Conservation (phyloP, 2,329 filamentous ascomycete species). For the Verticillium zaregamsianum region DNA sequence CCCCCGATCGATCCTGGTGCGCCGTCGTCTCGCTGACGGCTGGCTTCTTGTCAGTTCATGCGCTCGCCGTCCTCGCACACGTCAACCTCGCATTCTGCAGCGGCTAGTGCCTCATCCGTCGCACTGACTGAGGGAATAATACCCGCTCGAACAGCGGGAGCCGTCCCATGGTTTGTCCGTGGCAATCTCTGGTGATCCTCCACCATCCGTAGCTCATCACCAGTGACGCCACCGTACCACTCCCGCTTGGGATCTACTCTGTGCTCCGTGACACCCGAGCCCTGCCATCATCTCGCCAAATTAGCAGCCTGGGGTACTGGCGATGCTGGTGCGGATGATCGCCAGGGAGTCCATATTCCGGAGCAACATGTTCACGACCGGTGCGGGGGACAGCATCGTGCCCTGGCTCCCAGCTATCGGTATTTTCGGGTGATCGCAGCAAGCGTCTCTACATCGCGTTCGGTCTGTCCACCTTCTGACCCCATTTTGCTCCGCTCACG, state of each 20-base stretch:
- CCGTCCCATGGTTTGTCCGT: background rate
- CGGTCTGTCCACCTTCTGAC: background rate
- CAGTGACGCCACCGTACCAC: background rate
- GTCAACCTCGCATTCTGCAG: background rate
- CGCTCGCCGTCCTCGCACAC: background rate
- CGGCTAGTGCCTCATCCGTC: background rate
- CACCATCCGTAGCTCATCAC: background rate
- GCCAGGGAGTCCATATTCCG: background rate
- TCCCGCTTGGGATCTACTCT: background rate
- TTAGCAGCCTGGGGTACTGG: background rate
- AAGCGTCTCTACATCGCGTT: background rate
- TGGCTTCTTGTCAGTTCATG: background rate
- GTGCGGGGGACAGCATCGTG: background rate
- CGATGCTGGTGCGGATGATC: background rate
- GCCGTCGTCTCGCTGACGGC: background rate
- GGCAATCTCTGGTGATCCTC: background rate
- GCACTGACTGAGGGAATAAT: background rate
- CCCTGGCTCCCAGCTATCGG: background rate
- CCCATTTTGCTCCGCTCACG: background rate
- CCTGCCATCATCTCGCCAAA: background rate
- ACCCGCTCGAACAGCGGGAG: background rate
- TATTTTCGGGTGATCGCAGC: background rate
- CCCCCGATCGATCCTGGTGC: background rate
- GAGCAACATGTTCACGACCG: background rate
- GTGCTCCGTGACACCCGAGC: background rate